A percentile compares a stretch with the other conserved stretches of the same genome.
These are phyloP conservation scores for Sporothrix pallida DNA, from an alignment of 2,329 filamentous ascomycete species.

Conservation along the genomic window DNA sequence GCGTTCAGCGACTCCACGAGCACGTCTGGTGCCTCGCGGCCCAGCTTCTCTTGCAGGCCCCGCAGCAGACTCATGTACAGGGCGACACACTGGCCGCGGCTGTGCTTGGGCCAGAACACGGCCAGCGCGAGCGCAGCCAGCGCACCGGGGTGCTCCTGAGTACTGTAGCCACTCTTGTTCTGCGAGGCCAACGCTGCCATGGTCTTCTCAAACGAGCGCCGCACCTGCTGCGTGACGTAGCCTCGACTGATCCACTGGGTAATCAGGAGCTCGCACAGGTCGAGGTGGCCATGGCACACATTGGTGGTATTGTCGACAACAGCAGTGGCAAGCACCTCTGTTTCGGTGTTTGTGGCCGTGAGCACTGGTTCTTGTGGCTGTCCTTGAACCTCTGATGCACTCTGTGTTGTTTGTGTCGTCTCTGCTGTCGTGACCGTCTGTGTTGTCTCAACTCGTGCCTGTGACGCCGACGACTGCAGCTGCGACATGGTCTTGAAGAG, in stretches of 20 bases:
- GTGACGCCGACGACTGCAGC: conserved; percentile 15
- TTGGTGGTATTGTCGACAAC: background rate
- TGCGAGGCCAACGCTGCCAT: conserved; percentile 3
- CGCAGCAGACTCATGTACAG: conserved; percentile 34
- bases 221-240: conserved; percentile 36
- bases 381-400: background rate
- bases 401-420: background rate
- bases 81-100: conserved; percentile 28
- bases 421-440: background rate
- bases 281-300: conserved; percentile 5
- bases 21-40: conserved; percentile 20
- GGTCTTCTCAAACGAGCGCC: conserved; percentile 22
- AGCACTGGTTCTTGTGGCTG: background rate
- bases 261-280: conserved; percentile 43
- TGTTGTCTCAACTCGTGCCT: conserved; percentile 7
- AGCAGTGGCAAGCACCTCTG: background rate
- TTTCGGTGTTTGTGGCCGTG: conserved; percentile 3
- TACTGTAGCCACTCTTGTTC: background rate
- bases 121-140: conserved; percentile 42
- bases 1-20: conserved; percentile 31
- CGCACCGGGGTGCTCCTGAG: conserved; percentile 35
- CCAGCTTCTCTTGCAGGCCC: conserved; percentile 27
- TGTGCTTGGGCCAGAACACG: conserved; percentile 34
- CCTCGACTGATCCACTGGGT: conserved; percentile 44
- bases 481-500: conserved; percentile 36